Percentiles rank a stretch among this genome's conserved stretches.
These are phyloP conservation scores for Domatiomyces catenatus DNA, from an alignment of 2,329 filamentous ascomycete species.

Conservation along the genomic window DNA sequence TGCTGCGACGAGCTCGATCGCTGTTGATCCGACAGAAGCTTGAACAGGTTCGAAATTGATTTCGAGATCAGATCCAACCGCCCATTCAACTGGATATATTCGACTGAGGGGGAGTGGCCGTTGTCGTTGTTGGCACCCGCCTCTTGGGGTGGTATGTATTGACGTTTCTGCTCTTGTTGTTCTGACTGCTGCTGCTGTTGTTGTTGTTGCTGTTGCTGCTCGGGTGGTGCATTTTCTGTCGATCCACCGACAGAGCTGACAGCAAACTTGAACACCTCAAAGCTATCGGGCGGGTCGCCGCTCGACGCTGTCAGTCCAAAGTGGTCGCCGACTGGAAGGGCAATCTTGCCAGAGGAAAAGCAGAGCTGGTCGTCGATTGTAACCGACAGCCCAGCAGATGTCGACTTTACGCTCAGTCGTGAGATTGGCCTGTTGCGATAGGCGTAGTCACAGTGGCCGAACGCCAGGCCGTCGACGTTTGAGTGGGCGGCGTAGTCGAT, in stretches of 20 bases:
- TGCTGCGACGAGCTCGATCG: slow-evolving; percentile 36
- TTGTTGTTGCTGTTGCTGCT: slow-evolving; percentile 21
- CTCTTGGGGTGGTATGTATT: slow-evolving; percentile 20
- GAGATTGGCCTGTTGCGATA: slow-evolving; percentile 87
- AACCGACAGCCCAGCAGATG: slow-evolving; percentile 51
- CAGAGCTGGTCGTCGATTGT: slow-evolving; percentile 65
- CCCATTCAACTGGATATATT: slow-evolving; percentile 74
- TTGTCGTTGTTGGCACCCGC: slow-evolving; percentile 30
- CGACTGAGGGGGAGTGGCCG: slow-evolving; percentile 35
- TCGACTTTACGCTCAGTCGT: slow-evolving; percentile 59
- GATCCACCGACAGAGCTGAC: slow-evolving; percentile 30
- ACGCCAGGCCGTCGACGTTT: slow-evolving; percentile 70
- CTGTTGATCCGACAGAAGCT: slow-evolving; percentile 19
- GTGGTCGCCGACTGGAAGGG: slow-evolving; percentile 63
- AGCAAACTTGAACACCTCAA: slow-evolving; percentile 79
- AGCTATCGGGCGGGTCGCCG: slow-evolving; percentile 82
- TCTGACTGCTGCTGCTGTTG: slow-evolving; percentile 20
- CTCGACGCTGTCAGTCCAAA: slow-evolving; percentile 80
- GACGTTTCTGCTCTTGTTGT: slow-evolving; percentile 2
- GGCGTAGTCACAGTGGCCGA: slow-evolving; percentile 77
- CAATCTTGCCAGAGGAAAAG: slow-evolving; percentile 49
- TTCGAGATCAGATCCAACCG: slow-evolving; percentile 52
- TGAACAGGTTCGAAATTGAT: slow-evolving; percentile 41
- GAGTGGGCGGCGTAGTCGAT: slow-evolving; percentile 62
- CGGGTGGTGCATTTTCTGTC: slow-evolving; percentile 21